Percentiles rank a stretch among this genome's conserved stretches.
Evolutionary conservation across 108 stramenopile genomes (phyloP).

Genomic region (Cyclostephanos tholiformis): DNA sequence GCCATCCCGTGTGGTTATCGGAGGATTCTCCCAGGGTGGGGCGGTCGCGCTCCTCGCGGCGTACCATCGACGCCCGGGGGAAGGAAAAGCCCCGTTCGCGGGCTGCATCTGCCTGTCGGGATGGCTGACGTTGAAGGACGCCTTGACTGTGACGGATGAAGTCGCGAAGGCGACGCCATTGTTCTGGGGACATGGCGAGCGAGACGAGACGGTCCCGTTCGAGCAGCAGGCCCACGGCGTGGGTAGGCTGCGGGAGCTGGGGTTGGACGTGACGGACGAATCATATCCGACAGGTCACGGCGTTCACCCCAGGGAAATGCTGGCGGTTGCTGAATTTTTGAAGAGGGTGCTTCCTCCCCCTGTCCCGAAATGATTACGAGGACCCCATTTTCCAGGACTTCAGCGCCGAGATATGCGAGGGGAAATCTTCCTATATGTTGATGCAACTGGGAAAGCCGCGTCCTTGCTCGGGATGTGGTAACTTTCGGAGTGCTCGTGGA

Average conservation of each 20-base stretch:
- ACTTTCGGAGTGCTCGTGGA: too few relatives aligned
- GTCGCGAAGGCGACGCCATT: constrained; percentile 62
- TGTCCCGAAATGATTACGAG: neutral
- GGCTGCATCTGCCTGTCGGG: constrained; percentile 73
- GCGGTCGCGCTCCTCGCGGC: constrained; percentile 75
- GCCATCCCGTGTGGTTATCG: constrained; percentile 65
- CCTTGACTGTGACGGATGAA: constrained; percentile 39
- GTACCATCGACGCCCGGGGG: constrained; percentile 43
- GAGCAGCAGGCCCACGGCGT: constrained; percentile 80
- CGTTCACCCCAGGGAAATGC: constrained; percentile 66
- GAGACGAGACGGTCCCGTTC: constrained; percentile 85
- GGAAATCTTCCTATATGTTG: too few relatives aligned
- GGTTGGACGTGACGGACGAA: constrained; percentile 44
- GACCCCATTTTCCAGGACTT: too few relatives aligned
- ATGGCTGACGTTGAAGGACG: constrained; percentile 74
- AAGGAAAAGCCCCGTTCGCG: constrained; percentile 52
- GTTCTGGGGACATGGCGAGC: constrained; percentile 83
- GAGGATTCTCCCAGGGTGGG: constrained; percentile 88
- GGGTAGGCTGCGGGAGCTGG: constrained; percentile 47
- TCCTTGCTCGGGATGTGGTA: too few relatives aligned
- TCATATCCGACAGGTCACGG: constrained; percentile 74
- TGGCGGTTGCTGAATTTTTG: too few relatives aligned
- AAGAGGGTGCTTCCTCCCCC: constrained; percentile 58
- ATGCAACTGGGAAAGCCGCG: too few relatives aligned
- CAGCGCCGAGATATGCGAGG: too few relatives aligned